Percentiles rank a stretch among this genome's conserved stretches.
Evolutionary conservation across 768 basidiomycete genomes (phyloP).

Genomic region (Phallus indusiatus): DNA sequence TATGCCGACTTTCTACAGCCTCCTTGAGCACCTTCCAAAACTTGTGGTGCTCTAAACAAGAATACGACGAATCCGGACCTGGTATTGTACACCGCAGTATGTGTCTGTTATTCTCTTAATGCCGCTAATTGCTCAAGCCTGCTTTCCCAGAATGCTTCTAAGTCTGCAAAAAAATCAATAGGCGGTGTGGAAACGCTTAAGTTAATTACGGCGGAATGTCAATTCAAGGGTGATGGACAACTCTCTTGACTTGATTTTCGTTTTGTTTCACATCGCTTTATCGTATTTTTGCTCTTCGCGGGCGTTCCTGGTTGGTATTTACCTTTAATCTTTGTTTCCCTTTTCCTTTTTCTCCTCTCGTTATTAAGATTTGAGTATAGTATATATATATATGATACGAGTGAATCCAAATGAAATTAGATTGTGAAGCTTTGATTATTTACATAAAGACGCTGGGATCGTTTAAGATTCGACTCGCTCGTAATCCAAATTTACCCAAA

Average conservation of each 20-base stretch:
- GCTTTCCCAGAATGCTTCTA: constrained; percentile 7
- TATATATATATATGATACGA: neutral
- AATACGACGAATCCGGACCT: constrained; percentile 82
- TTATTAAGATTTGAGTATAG: neutral
- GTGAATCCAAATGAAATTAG: neutral
- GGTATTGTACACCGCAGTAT: constrained; percentile 65
- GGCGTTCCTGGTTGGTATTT: neutral
- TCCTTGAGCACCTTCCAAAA: constrained; percentile 95
- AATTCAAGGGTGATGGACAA: too few relatives aligned
- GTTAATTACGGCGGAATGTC: too few relatives aligned
- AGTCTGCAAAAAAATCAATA: neutral
- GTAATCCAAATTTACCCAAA: too few relatives aligned
- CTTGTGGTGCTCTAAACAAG: constrained; percentile 88
- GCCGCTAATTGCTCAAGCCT: neutral
- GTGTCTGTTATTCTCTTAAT: neutral
- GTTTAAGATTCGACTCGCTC: too few relatives aligned
- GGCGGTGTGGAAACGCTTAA: neutral
- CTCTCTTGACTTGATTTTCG: too few relatives aligned
- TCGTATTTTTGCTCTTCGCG: too few relatives aligned
- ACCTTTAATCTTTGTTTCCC: neutral
- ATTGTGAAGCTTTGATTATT: neutral
- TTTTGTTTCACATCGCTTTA: too few relatives aligned
- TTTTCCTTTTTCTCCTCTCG: neutral
- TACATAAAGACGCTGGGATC: too few relatives aligned
- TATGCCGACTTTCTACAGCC: constrained; percentile 38